Conservation (phyloP, 305 asterid species). For the Solanum hybrid region DNA sequence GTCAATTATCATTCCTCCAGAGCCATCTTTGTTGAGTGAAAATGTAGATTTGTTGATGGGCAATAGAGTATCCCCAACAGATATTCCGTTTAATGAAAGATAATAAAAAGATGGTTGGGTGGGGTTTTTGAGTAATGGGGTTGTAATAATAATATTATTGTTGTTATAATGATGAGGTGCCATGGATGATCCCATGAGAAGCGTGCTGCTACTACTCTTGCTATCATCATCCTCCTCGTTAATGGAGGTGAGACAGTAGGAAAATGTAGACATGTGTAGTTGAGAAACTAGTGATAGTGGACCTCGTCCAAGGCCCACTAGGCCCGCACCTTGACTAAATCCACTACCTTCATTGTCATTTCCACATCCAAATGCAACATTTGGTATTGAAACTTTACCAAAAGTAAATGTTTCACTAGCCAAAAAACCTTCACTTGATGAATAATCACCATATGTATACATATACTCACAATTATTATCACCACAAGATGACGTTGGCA, state of each 20-base stretch:
- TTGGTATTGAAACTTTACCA: conserved; percentile 29
- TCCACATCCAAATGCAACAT: conserved; percentile 73
- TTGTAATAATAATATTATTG: conserved; percentile 25
- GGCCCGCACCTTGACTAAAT: conserved; percentile 65
- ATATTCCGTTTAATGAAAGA: conserved; percentile 57
- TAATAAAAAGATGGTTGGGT: conserved; percentile 59
- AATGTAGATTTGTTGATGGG: conserved; percentile 39
- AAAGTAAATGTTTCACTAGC: conserved; percentile 58
- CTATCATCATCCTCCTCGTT: conserved; percentile 31
- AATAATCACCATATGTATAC: conserved; percentile 70
- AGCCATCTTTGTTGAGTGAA: conserved; percentile 44
- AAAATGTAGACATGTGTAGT: conserved; percentile 55
- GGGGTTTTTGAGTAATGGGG: conserved; percentile 48
- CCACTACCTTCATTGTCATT: conserved; percentile 54
- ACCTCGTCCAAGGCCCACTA: conserved; percentile 80
- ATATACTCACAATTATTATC: conserved; percentile 39
- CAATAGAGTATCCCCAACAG: conserved; percentile 51
- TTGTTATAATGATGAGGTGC: conserved; percentile 10
- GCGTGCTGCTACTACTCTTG: conserved; percentile 40
- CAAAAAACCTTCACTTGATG: conserved; percentile 59
- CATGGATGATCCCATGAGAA: conserved; percentile 51
- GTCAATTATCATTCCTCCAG: conserved; percentile 76
- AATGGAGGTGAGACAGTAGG: conserved; percentile 68
- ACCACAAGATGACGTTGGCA: conserved; percentile 45
- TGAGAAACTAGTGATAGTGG: conserved; percentile 69